Percentiles rank a stretch among this genome's conserved stretches.
phyloP scores from a whole-genome alignment of 192 early-diverging fungal species.

The Diversispora eburnea region DNA sequence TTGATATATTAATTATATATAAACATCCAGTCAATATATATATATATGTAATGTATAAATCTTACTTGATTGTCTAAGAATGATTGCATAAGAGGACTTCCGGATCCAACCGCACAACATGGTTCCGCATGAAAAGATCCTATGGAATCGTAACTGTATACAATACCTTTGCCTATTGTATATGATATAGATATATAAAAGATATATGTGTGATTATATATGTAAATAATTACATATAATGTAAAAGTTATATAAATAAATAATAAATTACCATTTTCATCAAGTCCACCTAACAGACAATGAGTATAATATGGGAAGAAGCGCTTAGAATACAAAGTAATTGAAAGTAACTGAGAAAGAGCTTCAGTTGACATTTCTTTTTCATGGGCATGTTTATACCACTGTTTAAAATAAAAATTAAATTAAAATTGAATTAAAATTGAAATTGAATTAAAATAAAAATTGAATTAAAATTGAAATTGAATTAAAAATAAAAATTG shows the following conservation, averaged over 20 bases:
- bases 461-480: background rate
- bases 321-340: slow-evolving; percentile 84
- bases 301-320: slow-evolving; percentile 98
- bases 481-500: too few species aligned
- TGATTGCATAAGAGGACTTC: slow-evolving; percentile 88
- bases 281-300: slow-evolving; percentile 86
- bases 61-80: slow-evolving; percentile 93
- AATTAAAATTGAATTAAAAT: background rate
- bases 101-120: slow-evolving; percentile 78
- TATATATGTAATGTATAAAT: background rate
- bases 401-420: slow-evolving; percentile 44
- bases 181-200: too few species aligned
- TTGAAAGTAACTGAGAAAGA: slow-evolving; percentile 91
- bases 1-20: background rate
- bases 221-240: too few species aligned
- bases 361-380: slow-evolving; percentile 82
- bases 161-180: slow-evolving; percentile 71
- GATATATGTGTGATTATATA: too few species aligned
- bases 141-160: slow-evolving; percentile 90
- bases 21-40: background rate
- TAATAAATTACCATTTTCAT: slow-evolving; percentile 63
- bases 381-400: slow-evolving; percentile 89
- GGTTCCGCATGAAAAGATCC: slow-evolving; percentile 81
- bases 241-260: background rate
- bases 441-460: background rate